These are phyloP conservation scores for Rosa multiflora DNA, from an alignment of 306 rosid genomes.

Conservation along the genomic window DNA sequence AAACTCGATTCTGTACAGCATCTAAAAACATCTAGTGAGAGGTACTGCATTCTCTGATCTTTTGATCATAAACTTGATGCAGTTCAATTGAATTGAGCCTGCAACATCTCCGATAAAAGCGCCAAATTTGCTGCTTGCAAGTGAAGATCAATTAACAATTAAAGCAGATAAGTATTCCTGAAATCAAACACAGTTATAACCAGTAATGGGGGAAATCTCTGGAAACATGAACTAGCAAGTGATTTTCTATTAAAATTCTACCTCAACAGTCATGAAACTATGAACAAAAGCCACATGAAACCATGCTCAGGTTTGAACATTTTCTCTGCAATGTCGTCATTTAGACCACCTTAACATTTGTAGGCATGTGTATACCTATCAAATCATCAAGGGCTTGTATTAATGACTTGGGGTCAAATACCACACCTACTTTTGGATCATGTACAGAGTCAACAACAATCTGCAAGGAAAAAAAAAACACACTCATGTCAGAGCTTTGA, in stretches of 20 bases:
- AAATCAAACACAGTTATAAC: neutral
- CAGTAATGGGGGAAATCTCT: neutral
- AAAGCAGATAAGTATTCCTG: neutral
- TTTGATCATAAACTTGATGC: neutral
- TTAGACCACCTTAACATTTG: constrained; percentile 29
- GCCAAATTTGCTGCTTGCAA: neutral
- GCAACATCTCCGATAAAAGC: neutral
- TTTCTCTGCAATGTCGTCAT: constrained; percentile 11
- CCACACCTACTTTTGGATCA: constrained; percentile 76
- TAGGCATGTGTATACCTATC: constrained; percentile 45
- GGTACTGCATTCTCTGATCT: neutral
- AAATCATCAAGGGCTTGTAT: constrained; percentile 60
- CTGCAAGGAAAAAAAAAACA: constrained; percentile 40
- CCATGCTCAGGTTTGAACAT: constrained; percentile 19
- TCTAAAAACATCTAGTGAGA: neutral
- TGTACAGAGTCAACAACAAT: constrained; percentile 58
- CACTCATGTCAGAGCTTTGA: constrained; percentile 11
- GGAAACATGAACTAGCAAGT: constrained; percentile 1
- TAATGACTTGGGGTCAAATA: constrained; percentile 70
- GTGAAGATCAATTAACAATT: neutral
- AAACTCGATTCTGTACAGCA: neutral
- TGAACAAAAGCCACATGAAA: constrained; percentile 19
- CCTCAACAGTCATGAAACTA: constrained; percentile 26
- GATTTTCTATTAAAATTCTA: constrained; percentile 14
- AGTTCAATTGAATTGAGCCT: neutral